These are phyloP conservation scores for Alternaria ethzedia DNA, from an alignment of 2,329 filamentous ascomycete genomes.

Conservation along the genomic window DNA sequence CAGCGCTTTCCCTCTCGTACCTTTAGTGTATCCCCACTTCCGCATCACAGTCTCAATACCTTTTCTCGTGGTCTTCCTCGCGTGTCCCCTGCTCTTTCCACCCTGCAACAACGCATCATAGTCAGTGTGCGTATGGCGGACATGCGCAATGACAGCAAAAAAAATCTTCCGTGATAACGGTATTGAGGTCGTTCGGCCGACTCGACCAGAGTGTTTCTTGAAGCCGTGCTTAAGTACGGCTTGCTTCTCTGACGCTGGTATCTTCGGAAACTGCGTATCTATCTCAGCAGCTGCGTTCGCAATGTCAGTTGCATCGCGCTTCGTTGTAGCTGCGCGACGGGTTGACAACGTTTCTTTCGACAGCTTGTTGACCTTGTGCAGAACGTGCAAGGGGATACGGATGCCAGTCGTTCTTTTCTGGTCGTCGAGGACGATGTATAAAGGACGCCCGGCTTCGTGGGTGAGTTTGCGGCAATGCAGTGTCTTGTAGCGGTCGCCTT, in stretches of 20 bases:
- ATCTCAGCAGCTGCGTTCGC: constrained; percentile 42
- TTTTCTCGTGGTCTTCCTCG: constrained; percentile 29
- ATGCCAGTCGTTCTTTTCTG: constrained; percentile 48
- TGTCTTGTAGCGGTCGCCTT: constrained; percentile 44
- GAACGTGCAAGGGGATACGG: constrained; percentile 50
- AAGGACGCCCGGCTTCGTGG: constrained; percentile 30
- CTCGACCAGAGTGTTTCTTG: constrained; percentile 55
- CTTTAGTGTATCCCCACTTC: constrained; percentile 34
- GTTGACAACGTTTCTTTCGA: constrained; percentile 50
- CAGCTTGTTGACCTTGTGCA: constrained; percentile 46
- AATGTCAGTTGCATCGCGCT: constrained; percentile 31
- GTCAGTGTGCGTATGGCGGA: constrained; percentile 56
- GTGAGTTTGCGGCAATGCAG: constrained; percentile 42
- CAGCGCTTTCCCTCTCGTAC: constrained; percentile 31
- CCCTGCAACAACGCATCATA: constrained; percentile 53
- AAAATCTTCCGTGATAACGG: constrained; percentile 49
- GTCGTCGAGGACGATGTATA: constrained; percentile 38
- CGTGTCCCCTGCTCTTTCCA: constrained; percentile 25
- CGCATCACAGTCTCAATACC: constrained; percentile 28
- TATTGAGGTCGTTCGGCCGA: constrained; percentile 55
- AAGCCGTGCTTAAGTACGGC: constrained; percentile 52
- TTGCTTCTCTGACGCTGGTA: constrained; percentile 47
- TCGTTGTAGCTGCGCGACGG: constrained; percentile 50
- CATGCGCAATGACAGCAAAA: constrained; percentile 58
- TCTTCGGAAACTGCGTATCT: constrained; percentile 48